Evolutionary conservation across 345 rosid genomes (phyloP).

Genomic region (Balakata baccata): DNA sequence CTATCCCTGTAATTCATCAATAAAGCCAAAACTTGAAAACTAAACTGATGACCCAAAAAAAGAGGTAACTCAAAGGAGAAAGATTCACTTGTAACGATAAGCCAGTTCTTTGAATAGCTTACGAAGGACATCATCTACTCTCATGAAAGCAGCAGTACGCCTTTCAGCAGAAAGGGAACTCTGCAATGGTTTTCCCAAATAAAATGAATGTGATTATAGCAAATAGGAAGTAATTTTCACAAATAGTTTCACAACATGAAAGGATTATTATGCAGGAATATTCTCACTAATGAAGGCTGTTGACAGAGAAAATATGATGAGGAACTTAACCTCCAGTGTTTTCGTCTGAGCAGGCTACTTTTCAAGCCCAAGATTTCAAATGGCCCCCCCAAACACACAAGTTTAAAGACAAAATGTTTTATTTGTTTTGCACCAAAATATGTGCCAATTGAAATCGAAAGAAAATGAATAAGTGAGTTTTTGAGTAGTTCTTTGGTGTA

Average conservation of each 20-base stretch:
- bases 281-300: not conserved
- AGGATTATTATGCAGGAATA: not conserved
- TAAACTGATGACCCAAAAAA: too few species aligned
- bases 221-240: not conserved
- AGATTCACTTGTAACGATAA: conserved; percentile 71
- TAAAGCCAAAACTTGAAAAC: conserved; percentile 13
- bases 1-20: conserved; percentile 56
- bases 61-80: not conserved
- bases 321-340: not conserved
- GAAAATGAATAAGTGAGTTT: too few species aligned
- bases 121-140: conserved; percentile 90
- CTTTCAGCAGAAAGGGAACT: conserved; percentile 81
- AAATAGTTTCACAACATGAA: not conserved
- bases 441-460: too few species aligned
- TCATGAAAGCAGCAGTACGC: conserved; percentile 78
- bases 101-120: conserved; percentile 85
- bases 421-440: too few species aligned
- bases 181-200: conserved; percentile 30
- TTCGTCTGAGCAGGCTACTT: not conserved
- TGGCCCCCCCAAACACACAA: not conserved
- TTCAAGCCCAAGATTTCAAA: not conserved
- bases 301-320: not conserved
- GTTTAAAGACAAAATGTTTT: too few species aligned
- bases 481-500: too few species aligned
- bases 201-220: not conserved